Percentiles rank a stretch among this genome's conserved stretches.
phyloP scores from a whole-genome alignment of 2,329 filamentous ascomycete species.

The Fusarium acutatum region DNA sequence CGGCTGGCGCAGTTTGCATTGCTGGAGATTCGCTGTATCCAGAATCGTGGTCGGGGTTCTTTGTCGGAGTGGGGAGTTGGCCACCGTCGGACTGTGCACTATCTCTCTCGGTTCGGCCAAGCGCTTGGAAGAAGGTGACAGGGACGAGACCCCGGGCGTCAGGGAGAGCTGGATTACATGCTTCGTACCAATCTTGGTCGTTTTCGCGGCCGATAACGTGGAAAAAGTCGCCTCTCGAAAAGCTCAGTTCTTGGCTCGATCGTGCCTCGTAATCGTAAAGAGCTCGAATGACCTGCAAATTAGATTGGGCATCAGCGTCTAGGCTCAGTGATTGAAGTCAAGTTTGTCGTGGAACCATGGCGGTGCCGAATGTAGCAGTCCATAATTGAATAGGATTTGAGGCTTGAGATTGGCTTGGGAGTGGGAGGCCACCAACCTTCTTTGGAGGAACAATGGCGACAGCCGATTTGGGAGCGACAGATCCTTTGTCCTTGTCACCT shows the following conservation, averaged over 20 bases:
- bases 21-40: slow-evolving; percentile 68
- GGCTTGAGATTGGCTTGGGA: slow-evolving; percentile 13
- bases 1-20: slow-evolving; percentile 35
- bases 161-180: slow-evolving; percentile 90
- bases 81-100: slow-evolving; percentile 75
- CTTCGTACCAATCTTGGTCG: slow-evolving; percentile 97
- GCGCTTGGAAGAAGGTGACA: slow-evolving; percentile 89
- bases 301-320: slow-evolving; percentile 30
- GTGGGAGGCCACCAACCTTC: slow-evolving; percentile 69
- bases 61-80: slow-evolving; percentile 57
- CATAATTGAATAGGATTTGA: slow-evolving; percentile 20
- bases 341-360: slow-evolving; percentile 23
- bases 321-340: slow-evolving; percentile 5
- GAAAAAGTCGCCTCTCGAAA: slow-evolving; percentile 96
- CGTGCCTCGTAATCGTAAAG: slow-evolving; percentile 91
- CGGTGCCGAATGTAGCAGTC: slow-evolving; percentile 17
- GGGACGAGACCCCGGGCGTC: slow-evolving; percentile 91
- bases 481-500: slow-evolving; percentile 82
- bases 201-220: slow-evolving; percentile 97
- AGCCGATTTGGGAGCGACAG: slow-evolving; percentile 84
- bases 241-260: slow-evolving; percentile 81
- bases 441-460: slow-evolving; percentile 91
- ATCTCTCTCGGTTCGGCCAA: slow-evolving; percentile 92
- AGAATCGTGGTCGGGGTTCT: slow-evolving; percentile 84
- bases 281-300: slow-evolving; percentile 86